phyloP scores from a whole-genome alignment of 2,329 filamentous ascomycete species.

The Scedosporium minutisporum region DNA sequence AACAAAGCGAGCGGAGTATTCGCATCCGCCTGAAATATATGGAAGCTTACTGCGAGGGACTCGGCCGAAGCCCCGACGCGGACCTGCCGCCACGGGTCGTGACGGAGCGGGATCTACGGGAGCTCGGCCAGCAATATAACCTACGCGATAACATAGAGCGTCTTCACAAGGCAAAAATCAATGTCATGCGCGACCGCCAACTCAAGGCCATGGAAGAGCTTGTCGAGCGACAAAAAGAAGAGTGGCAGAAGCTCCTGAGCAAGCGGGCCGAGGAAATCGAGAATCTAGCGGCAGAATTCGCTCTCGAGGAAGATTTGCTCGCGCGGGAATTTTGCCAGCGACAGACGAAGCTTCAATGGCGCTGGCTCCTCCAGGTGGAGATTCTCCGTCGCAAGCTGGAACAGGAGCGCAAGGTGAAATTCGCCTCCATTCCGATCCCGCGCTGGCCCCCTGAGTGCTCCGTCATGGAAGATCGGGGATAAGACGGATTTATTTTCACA shows the following conservation, averaged over 20 bases:
- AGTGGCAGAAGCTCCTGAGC: conserved; percentile 35
- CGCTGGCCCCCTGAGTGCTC: neutral
- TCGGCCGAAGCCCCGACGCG: conserved; percentile 25
- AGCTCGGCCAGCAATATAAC: conserved; percentile 52
- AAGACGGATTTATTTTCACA: neutral
- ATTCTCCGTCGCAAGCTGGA: conserved; percentile 45
- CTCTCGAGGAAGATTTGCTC: conserved; percentile 40
- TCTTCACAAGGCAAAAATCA: conserved; percentile 50
- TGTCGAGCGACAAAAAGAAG: conserved; percentile 41
- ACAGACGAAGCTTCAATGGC: conserved; percentile 30
- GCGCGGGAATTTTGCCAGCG: conserved; percentile 33
- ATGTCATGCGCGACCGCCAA: conserved; percentile 56
- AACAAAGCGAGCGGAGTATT: conserved; percentile 48
- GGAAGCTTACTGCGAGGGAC: conserved; percentile 54
- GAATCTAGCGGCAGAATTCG: conserved; percentile 34
- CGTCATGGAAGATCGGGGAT: neutral
- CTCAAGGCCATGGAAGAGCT: conserved; percentile 52
- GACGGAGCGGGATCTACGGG: conserved; percentile 48
- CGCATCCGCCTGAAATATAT: conserved; percentile 52
- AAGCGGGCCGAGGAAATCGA: conserved; percentile 39
- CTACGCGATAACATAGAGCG: conserved; percentile 49
- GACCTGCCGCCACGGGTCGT: conserved; percentile 41
- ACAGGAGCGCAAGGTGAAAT: conserved; percentile 29
- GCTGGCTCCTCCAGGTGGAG: conserved; percentile 44
- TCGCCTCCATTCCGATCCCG: conserved; percentile 18